phyloP scores from a whole-genome alignment of 2,329 filamentous ascomycete genomes.

The Rhynchosporium graminicola region DNA sequence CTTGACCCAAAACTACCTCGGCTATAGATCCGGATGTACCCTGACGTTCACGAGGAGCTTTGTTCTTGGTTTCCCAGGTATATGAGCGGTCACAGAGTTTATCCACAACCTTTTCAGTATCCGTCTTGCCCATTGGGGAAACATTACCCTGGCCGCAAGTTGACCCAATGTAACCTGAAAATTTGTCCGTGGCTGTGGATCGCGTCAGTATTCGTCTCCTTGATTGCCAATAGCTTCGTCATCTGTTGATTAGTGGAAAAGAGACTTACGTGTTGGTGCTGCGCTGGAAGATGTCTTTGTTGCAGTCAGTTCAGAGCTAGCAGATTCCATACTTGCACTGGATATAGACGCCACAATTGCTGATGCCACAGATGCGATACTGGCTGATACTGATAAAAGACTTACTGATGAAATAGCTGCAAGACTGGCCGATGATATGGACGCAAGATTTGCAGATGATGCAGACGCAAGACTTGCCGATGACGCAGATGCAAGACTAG shows the following conservation, averaged over 20 bases:
- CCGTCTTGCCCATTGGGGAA: background rate
- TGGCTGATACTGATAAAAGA: background rate
- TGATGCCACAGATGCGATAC: no score
- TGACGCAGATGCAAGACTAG: background rate
- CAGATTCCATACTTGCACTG: background rate
- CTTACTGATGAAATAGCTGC: background rate
- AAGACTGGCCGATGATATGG: background rate
- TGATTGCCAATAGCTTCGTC: no score
- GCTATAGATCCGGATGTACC: background rate
- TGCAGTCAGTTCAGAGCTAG: background rate
- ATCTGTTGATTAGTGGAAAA: background rate
- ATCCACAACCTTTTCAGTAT: background rate
- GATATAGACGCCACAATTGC: background rate
- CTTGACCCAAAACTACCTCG: no score
- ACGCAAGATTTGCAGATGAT: background rate
- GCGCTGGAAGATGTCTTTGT: background rate
- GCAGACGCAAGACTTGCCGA: background rate
- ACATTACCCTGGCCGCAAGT: background rate
- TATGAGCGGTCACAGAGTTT: constrained; percentile 1
- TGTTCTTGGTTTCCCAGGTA: background rate
- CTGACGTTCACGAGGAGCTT: background rate
- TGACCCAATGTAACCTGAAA: constrained; percentile 3
- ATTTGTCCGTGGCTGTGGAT: background rate
- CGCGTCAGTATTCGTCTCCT: background rate
- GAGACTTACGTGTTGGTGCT: background rate